These are phyloP conservation scores for Pleurotus citrinopileatus DNA, from an alignment of 768 basidiomycete species.

Conservation along the genomic window DNA sequence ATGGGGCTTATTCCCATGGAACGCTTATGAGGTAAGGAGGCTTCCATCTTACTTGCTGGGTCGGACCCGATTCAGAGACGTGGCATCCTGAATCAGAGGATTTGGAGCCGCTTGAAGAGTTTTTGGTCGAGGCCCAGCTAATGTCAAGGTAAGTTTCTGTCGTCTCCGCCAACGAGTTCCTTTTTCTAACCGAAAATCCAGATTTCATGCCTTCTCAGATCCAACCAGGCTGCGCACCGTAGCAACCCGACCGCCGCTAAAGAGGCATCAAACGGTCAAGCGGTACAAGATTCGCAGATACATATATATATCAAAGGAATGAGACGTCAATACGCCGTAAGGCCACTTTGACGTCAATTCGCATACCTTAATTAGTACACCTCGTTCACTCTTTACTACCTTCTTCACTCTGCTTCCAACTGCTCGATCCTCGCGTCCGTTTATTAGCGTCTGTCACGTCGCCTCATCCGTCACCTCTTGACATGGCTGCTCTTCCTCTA, in stretches of 20 bases:
- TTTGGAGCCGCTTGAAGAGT: too few species aligned
- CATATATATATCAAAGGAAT: too few species aligned
- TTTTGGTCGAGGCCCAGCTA: neutral
- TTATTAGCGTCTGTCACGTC: slow-evolving; percentile 8
- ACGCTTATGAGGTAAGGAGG: neutral
- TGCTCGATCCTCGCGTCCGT: neutral
- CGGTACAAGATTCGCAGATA: neutral
- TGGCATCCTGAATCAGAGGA: neutral
- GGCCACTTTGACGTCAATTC: slow-evolving; percentile 7
- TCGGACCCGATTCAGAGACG: neutral
- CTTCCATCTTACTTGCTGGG: neutral
- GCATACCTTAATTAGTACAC: slow-evolving; percentile 1
- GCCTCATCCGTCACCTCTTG: neutral
- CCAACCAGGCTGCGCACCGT: neutral
- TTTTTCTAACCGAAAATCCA: too few species aligned
- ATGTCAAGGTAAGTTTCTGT: neutral
- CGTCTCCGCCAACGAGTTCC: neutral
- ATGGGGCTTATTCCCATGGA: neutral
- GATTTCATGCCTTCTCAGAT: neutral
- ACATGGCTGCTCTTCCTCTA: neutral
- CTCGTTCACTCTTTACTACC: neutral
- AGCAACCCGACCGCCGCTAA: neutral
- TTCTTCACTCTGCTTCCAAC: neutral
- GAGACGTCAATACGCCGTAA: slow-evolving; percentile 1
- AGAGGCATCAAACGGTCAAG: neutral